Evolutionary conservation across 495 filamentous ascomycete genomes (phyloP).

Genomic region (Aspergillus cavernicola): DNA sequence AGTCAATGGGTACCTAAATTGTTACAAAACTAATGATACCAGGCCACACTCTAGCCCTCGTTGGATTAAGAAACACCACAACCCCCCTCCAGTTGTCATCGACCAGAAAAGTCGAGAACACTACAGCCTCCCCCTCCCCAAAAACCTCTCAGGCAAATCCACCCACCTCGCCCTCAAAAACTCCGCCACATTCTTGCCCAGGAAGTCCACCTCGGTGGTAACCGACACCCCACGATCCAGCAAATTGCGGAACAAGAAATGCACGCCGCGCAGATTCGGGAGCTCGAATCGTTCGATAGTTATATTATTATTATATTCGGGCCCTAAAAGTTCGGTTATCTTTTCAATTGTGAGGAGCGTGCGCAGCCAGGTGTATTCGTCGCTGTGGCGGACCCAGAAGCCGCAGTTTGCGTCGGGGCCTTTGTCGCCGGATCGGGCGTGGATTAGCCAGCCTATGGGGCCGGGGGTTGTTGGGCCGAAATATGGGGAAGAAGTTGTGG

Average conservation of each 20-base stretch:
- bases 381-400: slow-evolving; percentile 47
- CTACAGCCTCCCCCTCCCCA: slow-evolving; percentile 36
- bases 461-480: slow-evolving; percentile 41
- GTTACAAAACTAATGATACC: too few relatives aligned
- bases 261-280: slow-evolving; percentile 39
- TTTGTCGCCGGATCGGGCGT: slow-evolving; percentile 53
- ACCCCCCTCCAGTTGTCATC: too few relatives aligned
- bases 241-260: slow-evolving; percentile 53
- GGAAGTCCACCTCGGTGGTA: slow-evolving; percentile 46
- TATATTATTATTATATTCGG: too few relatives aligned
- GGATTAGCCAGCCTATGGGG: slow-evolving; percentile 45
- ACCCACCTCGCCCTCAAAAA: slow-evolving; percentile 47
- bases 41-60: too few relatives aligned
- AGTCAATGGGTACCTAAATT: too few relatives aligned
- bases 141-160: slow-evolving; percentile 43
- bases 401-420: slow-evolving; percentile 51
- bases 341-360: slow-evolving; percentile 38
- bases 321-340: slow-evolving; percentile 35
- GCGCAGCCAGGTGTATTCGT: slow-evolving; percentile 52
- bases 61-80: too few relatives aligned
- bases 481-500: not conserved
- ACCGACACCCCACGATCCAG: slow-evolving; percentile 52
- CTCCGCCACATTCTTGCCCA: slow-evolving; percentile 58
- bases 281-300: slow-evolving; percentile 52
- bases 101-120: not conserved